Conservation (phyloP, 2,329 filamentous ascomycete species). For the Fusarium veterinarium region DNA sequence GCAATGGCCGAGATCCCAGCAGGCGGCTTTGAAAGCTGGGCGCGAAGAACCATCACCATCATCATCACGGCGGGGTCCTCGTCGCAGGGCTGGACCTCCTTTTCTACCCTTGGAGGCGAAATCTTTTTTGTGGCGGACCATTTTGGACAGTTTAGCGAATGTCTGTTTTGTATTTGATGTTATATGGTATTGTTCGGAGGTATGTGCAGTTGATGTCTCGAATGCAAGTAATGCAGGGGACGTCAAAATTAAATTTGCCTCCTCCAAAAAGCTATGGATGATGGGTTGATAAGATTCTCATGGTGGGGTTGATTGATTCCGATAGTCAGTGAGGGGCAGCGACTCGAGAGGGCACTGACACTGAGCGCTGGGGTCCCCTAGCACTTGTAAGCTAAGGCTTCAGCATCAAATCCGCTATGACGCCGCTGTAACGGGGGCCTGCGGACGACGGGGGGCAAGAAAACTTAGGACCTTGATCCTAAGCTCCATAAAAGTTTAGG, state of each 20-base stretch:
- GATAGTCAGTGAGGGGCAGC: conserved; percentile 27
- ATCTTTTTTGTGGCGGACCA: conserved; percentile 98
- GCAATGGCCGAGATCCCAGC: conserved; percentile 98
- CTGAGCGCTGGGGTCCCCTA: conserved; percentile 12
- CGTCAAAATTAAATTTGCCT: conserved; percentile 10
- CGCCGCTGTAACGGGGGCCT: conserved; percentile 10
- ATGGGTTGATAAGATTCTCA: conserved; percentile 17
- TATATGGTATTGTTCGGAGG: neutral
- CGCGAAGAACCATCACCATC: conserved; percentile 51
- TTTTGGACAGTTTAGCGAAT: conserved; percentile 50
- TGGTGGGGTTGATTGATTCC: conserved; percentile 30
- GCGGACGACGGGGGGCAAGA: neutral
- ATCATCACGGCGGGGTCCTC: conserved; percentile 59
- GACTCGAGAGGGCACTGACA: neutral
- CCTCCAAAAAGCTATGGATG: conserved; percentile 15
- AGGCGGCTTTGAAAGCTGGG: conserved; percentile 86
- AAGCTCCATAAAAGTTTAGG: neutral
- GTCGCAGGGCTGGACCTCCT: conserved; percentile 64
- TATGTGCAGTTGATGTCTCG: neutral
- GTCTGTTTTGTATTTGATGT: neutral
- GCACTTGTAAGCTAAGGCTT: neutral
- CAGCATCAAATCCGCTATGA: conserved; percentile 7
- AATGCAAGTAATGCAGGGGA: neutral
- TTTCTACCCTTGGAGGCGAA: conserved; percentile 78
- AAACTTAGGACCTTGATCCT: neutral